Percentiles rank a stretch among this genome's conserved stretches.
Conservation (phyloP, 2,329 filamentous ascomycete species). For the Venturia effusa region DNA sequence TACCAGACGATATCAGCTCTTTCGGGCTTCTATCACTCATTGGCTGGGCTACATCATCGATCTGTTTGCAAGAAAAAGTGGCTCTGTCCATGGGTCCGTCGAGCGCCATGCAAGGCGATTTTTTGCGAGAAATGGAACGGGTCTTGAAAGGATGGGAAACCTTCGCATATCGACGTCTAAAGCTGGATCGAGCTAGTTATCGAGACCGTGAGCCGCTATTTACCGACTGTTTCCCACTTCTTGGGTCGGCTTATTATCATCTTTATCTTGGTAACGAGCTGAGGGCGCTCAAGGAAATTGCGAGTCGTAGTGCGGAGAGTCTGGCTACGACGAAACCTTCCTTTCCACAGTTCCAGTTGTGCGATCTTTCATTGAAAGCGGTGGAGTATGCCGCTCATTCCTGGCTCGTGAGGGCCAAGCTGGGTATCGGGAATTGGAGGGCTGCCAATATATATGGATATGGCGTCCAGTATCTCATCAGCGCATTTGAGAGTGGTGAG, state of each 20-base stretch:
- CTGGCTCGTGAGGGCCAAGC: neutral
- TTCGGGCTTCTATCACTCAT: neutral
- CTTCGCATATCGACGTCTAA: neutral
- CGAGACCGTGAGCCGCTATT: neutral
- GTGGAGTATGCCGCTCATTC: neutral
- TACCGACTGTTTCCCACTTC: neutral
- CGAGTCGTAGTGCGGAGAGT: neutral
- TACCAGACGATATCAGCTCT: neutral
- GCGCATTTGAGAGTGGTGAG: neutral
- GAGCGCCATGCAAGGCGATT: neutral
- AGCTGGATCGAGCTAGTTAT: neutral
- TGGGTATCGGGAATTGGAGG: neutral
- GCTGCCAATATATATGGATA: neutral
- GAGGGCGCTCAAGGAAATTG: neutral
- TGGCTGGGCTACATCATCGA: neutral
- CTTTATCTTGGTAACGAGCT: neutral
- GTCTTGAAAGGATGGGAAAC: neutral
- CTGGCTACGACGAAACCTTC: neutral
- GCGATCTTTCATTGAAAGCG: neutral
- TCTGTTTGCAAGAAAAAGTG: neutral
- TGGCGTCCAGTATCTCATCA: neutral
- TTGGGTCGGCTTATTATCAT: neutral
- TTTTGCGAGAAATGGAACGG: neutral
- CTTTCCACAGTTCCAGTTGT: neutral
- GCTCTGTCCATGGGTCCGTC: neutral